Base-by-base conservation (phyloP, 768 basidiomycete genomes). In the Boletus rex-veris region DNA sequence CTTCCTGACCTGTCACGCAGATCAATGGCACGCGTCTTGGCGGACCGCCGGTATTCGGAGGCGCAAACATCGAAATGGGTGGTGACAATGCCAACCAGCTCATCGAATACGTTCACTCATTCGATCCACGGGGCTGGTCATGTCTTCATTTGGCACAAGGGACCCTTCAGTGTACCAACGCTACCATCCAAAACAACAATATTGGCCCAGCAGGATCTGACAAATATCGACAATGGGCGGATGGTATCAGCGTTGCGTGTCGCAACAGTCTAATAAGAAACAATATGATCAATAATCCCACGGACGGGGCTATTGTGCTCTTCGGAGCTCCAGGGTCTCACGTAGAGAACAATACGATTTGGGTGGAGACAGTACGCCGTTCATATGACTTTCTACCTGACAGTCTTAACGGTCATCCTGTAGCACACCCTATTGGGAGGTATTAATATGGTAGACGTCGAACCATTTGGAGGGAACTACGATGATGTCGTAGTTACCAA, bases 11-110 rank as follows among this genome's bases (percentile, higher is more conserved):
- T 24, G 10, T 48, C 46, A 39, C 11, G 24, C 57, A 92, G 89
- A 80, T 93, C 57, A 80, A 92, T 62, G 90, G 91, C 14, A 82
- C 83, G 6, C 80, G 90, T 53, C 70, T 70, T 16, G 79, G 78
- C 24, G 81, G 75, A 7, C 59, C 76, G 38, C 78, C 84, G 1
- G 78, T 76, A 0, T 55, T 45, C 21, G 88, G 88, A 7, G 88
- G 86, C 0, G 90, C 79, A 21, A 91, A 90, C 61, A 90, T 93
- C 50, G 90, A 92, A 70, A 85, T 93, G 77, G 92, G 92, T 5
- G 92, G 90, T 10, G 62, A 75, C 18, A 92, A 87, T 58, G 73
- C 80, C 3, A 74, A 78, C 61, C 91, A 94, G 67, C 59, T 91
- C 37, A 75, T 94, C 50, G 88, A 92, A 73, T 83, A 81, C 56